Base-by-base conservation (phyloP, 2,329 filamentous ascomycete genomes). In the Penicillium palitans region DNA sequence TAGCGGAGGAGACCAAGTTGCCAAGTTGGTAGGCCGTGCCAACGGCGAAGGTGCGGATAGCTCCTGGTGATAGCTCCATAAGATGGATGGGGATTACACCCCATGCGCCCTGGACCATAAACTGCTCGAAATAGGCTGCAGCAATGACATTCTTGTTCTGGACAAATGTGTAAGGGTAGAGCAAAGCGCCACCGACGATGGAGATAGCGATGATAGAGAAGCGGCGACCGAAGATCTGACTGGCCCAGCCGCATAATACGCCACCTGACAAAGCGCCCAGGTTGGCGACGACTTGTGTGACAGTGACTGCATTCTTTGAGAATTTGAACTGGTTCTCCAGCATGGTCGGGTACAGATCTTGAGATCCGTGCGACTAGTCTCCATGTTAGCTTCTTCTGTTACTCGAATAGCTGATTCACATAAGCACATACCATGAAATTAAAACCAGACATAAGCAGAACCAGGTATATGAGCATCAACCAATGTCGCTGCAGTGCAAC, bases 401-500 rank as follows among this genome's bases (percentile, higher is more conserved):
- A 40, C 10, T 40, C 45, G 17, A 12, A 44, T 19, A 13, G 25
- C 27, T 12, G 8, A 42, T 29, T 15, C 50, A 63, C 70, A 56
- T 66, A 45, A 27, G n/a, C 48, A 63, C 70, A 57, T 65, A 80
- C 78, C 89, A 95, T 92, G 71, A 95, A 96, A 77, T 96, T 96
- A 80, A 96, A 95, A 4, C 91, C 91, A 2, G 90, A 88, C 90
- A 96, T 96, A 40, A 96, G 80, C 21, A 96, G 79, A 7, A 96
- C 90, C 57, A 96, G 80, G 76, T 96, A 96, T 37, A 87, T 79
- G 56, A 96, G 80, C 2, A 96, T 75, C 15, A 91, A 63, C 92
- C 92, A 96, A 74, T 96, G 90, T 12, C 85, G 84, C 74, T 85
- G 88, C 31, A 96, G 70, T 0, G 91, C 91, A 0, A 93, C 84